Conservation (phyloP, 179 eudicot species). For the Spergularia azorica region DNA sequence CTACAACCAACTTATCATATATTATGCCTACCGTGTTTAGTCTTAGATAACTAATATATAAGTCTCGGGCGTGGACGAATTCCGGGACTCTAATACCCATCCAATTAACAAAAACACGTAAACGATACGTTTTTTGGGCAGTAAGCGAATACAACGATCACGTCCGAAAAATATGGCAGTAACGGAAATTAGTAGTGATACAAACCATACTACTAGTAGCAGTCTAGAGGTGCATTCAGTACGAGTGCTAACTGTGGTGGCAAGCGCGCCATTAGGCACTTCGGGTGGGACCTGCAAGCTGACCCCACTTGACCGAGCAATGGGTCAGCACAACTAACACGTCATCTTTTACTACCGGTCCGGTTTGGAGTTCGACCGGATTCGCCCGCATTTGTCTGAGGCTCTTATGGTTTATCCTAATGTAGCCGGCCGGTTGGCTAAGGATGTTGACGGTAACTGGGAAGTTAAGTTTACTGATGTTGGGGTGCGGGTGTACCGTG, state of each 20-base stretch:
- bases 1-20: too few relatives aligned
- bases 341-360: conserved; percentile 48
- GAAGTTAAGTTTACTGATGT: conserved; percentile 55
- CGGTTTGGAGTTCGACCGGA: conserved; percentile 33
- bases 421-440: conserved; percentile 51
- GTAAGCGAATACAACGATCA: not conserved
- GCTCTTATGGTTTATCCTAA: conserved; percentile 45
- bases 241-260: conserved; percentile 37
- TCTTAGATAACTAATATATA: too few relatives aligned
- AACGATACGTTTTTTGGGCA: not conserved
- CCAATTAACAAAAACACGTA: too few relatives aligned
- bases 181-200: not conserved
- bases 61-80: too few relatives aligned
- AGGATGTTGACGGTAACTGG: conserved; percentile 46
- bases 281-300: conserved; percentile 23
- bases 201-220: too few relatives aligned
- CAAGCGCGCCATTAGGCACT: conserved; percentile 37
- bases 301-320: conserved; percentile 48
- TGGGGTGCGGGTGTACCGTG: conserved; percentile 53
- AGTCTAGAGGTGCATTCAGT: conserved; percentile 34
- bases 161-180: not conserved
- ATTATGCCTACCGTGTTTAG: too few relatives aligned
- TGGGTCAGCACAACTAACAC: conserved; percentile 47
- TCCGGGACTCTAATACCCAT: too few relatives aligned
- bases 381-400: conserved; percentile 31